A percentile compares a stretch with the other conserved stretches of the same genome.
Evolutionary conservation across 805 yeast genomes (phyloP).

Genomic region (Candida koratica): DNA sequence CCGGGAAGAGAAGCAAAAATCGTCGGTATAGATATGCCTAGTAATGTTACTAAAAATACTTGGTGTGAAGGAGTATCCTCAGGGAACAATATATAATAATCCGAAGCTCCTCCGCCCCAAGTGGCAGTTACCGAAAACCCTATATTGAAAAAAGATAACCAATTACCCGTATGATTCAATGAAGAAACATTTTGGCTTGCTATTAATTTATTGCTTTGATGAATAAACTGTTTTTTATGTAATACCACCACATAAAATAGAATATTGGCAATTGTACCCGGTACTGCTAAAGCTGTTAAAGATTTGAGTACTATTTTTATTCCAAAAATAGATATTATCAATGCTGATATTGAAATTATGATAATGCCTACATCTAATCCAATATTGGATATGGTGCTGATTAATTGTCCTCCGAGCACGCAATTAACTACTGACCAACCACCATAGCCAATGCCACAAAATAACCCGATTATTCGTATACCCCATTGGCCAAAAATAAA

Average conservation of each 20-base stretch:
- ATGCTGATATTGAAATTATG: slow-evolving; percentile 23
- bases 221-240: slow-evolving; percentile 19
- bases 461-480: slow-evolving; percentile 26
- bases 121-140: slow-evolving; percentile 59
- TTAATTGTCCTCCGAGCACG: slow-evolving; percentile 35
- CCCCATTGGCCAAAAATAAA: slow-evolving; percentile 37
- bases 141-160: slow-evolving; percentile 33
- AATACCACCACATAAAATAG: slow-evolving; percentile 31
- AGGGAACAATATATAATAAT: slow-evolving; percentile 85
- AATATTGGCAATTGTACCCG: slow-evolving; percentile 26
- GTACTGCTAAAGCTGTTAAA: slow-evolving; percentile 27
- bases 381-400: slow-evolving; percentile 24
- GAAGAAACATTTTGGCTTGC: slow-evolving; percentile 13
- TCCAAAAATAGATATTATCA: slow-evolving; percentile 31
- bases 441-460: slow-evolving; percentile 30
- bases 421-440: slow-evolving; percentile 41
- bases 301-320: slow-evolving; percentile 27
- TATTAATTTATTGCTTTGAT: slow-evolving; percentile 20
- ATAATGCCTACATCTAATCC: slow-evolving; percentile 31
- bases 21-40: slow-evolving; percentile 66
- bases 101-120: slow-evolving; percentile 91
- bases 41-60: slow-evolving; percentile 59
- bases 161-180: slow-evolving; percentile 25
- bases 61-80: slow-evolving; percentile 52
- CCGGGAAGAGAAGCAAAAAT: slow-evolving; percentile 74